phyloP scores from a whole-genome alignment of 306 rosid genomes.

The Myrica gale region DNA sequence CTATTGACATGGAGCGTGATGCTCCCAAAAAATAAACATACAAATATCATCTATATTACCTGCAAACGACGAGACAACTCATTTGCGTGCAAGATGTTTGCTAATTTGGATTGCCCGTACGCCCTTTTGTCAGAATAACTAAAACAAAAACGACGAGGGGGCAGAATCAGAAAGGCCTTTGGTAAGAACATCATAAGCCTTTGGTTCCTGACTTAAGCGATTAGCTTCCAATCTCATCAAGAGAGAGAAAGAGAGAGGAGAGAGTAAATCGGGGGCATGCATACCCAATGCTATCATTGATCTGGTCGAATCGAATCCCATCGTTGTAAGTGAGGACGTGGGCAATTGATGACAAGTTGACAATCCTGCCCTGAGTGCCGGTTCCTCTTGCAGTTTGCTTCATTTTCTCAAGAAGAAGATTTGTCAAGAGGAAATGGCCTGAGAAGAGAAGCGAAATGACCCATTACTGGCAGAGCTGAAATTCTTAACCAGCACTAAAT shows the following conservation, averaged over 20 bases:
- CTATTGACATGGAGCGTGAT: no score
- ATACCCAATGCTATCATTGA: constrained; percentile 64
- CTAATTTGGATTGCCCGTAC: constrained; percentile 88
- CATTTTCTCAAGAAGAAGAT: constrained; percentile 76
- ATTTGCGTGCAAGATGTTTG: constrained; percentile 72
- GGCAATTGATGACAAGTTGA: constrained; percentile 86
- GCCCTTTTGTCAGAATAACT: constrained; percentile 87
- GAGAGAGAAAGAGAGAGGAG: neutral
- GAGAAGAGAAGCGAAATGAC: constrained; percentile 2
- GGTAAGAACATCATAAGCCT: no score
- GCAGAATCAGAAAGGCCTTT: neutral
- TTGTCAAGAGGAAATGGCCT: constrained; percentile 86
- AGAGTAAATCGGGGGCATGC: neutral
- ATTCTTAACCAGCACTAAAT: neutral
- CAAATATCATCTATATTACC: constrained; percentile 35
- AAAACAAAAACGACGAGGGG: constrained; percentile 12
- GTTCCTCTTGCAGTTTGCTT: constrained; percentile 63
- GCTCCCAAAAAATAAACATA: no score
- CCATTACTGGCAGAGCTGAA: neutral
- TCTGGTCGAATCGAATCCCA: constrained; percentile 62
- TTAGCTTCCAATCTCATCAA: no score
- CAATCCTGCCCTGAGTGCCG: constrained; percentile 87
- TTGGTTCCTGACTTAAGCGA: no score
- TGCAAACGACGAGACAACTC: constrained; percentile 72
- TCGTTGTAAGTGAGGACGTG: constrained; percentile 55